Conservation (phyloP, 495 filamentous ascomycete species). For the Tuber calosporum region DNA sequence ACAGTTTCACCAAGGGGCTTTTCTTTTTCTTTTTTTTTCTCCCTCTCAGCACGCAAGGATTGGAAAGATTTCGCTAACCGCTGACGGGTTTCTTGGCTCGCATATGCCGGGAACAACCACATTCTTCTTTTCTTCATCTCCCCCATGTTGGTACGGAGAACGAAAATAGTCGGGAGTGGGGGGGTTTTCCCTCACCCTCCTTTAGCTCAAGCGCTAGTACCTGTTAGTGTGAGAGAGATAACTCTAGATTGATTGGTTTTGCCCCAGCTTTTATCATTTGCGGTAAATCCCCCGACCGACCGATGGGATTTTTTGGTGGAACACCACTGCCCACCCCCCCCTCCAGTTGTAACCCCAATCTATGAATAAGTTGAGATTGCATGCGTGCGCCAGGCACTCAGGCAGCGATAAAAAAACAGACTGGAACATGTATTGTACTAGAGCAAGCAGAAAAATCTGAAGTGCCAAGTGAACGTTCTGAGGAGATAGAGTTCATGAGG, state of each 20-base stretch:
- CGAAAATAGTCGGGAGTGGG: too few species aligned
- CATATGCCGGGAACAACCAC: slow-evolving; percentile 27
- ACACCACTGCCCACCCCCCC: slow-evolving; percentile 9
- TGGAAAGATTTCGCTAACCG: slow-evolving; percentile 33
- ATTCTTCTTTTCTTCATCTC: slow-evolving; percentile 6
- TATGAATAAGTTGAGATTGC: slow-evolving; percentile 7
- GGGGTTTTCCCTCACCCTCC: slow-evolving; percentile 11
- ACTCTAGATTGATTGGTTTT: neutral
- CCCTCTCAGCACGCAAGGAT: slow-evolving; percentile 28
- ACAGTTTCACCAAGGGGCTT: slow-evolving; percentile 30
- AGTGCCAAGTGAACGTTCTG: neutral
- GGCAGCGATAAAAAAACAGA: too few species aligned
- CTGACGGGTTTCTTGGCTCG: slow-evolving; percentile 39
- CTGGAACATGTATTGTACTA: neutral
- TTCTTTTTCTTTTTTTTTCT: neutral
- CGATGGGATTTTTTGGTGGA: slow-evolving; percentile 19
- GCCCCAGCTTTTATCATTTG: neutral
- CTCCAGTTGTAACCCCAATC: slow-evolving; percentile 21
- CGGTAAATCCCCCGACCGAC: slow-evolving; percentile 29
- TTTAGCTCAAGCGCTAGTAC: too few species aligned
- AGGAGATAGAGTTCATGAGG: too few species aligned
- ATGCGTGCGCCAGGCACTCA: too few species aligned
- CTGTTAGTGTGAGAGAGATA: slow-evolving; percentile 19
- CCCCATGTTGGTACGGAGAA: too few species aligned
- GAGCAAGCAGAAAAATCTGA: neutral